These are phyloP conservation scores for Lunularia cruciata DNA, from an alignment of 225 moss, liverwort and hornwort genomes.

Conservation along the genomic window DNA sequence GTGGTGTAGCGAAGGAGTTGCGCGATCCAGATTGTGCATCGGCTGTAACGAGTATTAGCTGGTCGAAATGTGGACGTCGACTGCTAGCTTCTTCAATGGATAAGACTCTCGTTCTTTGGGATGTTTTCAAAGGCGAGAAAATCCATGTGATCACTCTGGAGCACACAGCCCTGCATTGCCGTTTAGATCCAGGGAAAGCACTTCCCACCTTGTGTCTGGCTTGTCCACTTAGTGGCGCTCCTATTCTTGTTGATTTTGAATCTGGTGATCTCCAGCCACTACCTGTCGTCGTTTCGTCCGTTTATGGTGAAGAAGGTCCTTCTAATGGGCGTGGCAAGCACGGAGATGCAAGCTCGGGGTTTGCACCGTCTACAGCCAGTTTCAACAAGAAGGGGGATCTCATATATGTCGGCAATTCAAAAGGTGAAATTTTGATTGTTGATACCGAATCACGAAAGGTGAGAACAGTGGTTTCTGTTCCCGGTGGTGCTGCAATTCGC, in stretches of 20 bases:
- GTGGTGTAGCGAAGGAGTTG: constrained; percentile 92
- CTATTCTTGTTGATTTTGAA: constrained; percentile 74
- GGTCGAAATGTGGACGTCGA: constrained; percentile 97
- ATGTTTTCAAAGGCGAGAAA: constrained; percentile 73
- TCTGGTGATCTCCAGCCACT: constrained; percentile 43
- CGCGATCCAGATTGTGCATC: constrained; percentile 60
- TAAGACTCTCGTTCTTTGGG: constrained; percentile 86
- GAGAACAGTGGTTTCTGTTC: constrained; percentile 65
- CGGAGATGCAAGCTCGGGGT: constrained; percentile 67
- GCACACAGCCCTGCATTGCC: constrained; percentile 81
- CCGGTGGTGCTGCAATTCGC: constrained; percentile 89
- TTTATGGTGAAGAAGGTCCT: constrained; percentile 65
- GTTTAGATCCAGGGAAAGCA: constrained; percentile 73
- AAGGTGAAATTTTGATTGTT: constrained; percentile 85
- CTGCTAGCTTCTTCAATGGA: constrained; percentile 79
- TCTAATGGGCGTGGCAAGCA: constrained; percentile 68
- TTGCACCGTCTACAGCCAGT: constrained; percentile 84
- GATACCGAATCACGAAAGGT: constrained; percentile 67
- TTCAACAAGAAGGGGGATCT: constrained; percentile 97
- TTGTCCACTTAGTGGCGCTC: constrained; percentile 84
- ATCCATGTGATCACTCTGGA: constrained; percentile 52
- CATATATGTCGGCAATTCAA: constrained; percentile 90
- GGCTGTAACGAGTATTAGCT: constrained; percentile 87
- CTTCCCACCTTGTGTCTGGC: constrained; percentile 75
- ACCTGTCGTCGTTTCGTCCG: constrained; percentile 59